phyloP scores from a whole-genome alignment of 2,329 filamentous ascomycete species.

The Pestalotiopsis sp. region DNA sequence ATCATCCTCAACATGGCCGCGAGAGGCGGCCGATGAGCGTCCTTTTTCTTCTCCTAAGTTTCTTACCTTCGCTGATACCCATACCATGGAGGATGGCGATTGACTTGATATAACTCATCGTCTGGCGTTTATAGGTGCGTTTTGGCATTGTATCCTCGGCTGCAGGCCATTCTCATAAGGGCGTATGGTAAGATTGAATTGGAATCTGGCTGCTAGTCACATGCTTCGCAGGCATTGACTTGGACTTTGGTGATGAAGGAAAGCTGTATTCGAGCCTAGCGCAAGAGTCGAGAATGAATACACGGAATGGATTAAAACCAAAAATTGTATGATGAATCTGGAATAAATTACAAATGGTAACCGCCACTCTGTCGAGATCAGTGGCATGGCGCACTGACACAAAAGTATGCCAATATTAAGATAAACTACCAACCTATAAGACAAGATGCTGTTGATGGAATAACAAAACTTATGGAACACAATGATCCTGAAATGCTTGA shows the following conservation, averaged over 20 bases:
- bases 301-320: no score
- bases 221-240: background rate
- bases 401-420: no score
- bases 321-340: no score
- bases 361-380: no score
- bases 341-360: no score
- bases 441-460: no score
- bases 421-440: no score
- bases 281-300: background rate
- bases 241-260: background rate
- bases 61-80: constrained; percentile 9
- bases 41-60: background rate
- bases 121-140: background rate
- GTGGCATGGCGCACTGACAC: no score
- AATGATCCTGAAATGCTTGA: background rate
- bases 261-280: background rate
- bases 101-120: background rate
- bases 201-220: background rate
- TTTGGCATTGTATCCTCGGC: background rate
- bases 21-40: background rate
- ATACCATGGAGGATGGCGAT: background rate
- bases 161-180: background rate
- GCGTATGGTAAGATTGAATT: background rate
- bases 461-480: background rate
- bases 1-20: background rate